Evolutionary conservation across 1,284 basidiomycete species (phyloP).

Genomic region (Apiotrichum domesticum): DNA sequence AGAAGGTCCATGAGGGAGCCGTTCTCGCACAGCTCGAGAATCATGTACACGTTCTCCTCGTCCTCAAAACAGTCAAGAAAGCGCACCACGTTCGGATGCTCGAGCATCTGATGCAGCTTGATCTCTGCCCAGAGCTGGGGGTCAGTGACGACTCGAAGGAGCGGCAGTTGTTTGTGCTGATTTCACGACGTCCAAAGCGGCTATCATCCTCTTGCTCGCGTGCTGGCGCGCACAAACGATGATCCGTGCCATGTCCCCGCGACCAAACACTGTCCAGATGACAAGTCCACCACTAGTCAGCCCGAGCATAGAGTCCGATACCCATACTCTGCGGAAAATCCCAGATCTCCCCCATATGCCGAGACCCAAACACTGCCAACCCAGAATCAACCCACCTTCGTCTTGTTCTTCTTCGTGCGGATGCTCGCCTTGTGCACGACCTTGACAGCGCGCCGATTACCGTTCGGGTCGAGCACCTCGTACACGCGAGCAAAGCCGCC

Average conservation of each 20-base stretch:
- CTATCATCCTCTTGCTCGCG: no score
- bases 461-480: conserved; percentile 67
- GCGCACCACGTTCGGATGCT: conserved; percentile 86
- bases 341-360: no score
- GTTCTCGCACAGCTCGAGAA: conserved; percentile 82
- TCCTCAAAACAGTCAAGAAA: conserved; percentile 97
- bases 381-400: conserved; percentile 56
- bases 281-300: no score
- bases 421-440: conserved; percentile 77
- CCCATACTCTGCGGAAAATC: no score
- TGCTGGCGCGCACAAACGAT: no score
- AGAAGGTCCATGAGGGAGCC: conserved; percentile 82
- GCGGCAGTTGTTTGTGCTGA: no score
- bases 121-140: conserved; percentile 90
- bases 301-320: no score
- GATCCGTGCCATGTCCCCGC: no score
- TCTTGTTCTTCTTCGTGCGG: conserved; percentile 85
- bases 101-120: conserved; percentile 87
- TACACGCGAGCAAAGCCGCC: conserved; percentile 88
- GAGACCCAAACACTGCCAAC: no score
- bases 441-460: conserved; percentile 70
- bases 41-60: conserved; percentile 92
- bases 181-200: no score
- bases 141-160: background rate
- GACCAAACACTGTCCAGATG: no score